phyloP scores from a whole-genome alignment of 2,329 filamentous ascomycete species.

The Cordyceps militaris region DNA sequence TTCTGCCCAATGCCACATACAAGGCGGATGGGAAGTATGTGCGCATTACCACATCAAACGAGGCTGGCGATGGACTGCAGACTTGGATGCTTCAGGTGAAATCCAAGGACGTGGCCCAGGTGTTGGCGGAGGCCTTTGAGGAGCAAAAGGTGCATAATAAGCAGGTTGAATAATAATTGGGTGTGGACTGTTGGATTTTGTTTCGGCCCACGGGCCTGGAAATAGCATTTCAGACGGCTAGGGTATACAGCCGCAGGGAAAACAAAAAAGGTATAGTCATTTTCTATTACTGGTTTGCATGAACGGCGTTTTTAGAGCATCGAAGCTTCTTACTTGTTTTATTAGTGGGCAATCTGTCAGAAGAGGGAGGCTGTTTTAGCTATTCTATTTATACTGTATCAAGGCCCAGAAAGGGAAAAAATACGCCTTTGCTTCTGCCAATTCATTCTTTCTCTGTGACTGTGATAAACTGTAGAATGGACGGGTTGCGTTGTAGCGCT shows the following conservation, averaged over 20 bases:
- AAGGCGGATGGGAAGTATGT: conserved; percentile 54
- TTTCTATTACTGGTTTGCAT: conserved; percentile 11
- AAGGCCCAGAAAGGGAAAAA: conserved; percentile 2
- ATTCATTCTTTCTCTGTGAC: neutral
- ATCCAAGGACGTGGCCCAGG: conserved; percentile 50
- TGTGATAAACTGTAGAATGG: neutral
- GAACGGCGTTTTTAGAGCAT: conserved; percentile 13
- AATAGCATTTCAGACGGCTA: conserved; percentile 13
- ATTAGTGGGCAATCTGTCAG: conserved; percentile 7
- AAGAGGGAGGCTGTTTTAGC: neutral
- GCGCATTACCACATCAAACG: conserved; percentile 50
- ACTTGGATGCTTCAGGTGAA: conserved; percentile 68
- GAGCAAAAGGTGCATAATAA: conserved; percentile 51
- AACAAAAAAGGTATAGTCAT: conserved; percentile 14
- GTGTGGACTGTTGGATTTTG: conserved; percentile 2
- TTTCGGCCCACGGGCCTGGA: conserved; percentile 10
- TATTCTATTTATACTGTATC: conserved; percentile 9
- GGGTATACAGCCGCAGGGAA: conserved; percentile 5
- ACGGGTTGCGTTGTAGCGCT: neutral
- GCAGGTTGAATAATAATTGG: conserved; percentile 30
- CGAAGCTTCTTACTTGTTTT: conserved; percentile 7
- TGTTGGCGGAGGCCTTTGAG: conserved; percentile 45
- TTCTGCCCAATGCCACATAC: conserved; percentile 58
- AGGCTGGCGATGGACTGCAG: conserved; percentile 53
- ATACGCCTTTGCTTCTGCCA: neutral